Base-by-base conservation (phyloP, 352 stramenopile species). In the Phytophthora capsici region DNA sequence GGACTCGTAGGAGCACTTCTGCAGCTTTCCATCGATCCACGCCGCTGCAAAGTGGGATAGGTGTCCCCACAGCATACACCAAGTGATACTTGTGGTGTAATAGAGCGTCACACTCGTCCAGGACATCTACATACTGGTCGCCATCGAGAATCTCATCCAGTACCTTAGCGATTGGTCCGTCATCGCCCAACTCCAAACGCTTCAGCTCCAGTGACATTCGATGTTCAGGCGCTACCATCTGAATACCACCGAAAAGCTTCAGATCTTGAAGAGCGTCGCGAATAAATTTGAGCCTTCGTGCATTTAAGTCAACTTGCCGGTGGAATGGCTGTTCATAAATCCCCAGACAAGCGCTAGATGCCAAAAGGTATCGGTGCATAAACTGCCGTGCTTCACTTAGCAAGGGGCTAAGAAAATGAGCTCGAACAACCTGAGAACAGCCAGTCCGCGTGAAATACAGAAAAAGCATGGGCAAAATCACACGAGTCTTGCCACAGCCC, bases 191-290 rank as follows among this genome's bases (percentile, higher is more conserved):
- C 1, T 73, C 53, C 23, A 74, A 41, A 2, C 88, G 64, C 62
- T 98, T 96, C 0, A 98, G 75, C 52, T 96, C 82, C 1, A 98
- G 71, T 19, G 91, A 97, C 44, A 97, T 80, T 9, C 90, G 80
- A 59, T 97, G 84, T 64, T 97, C 90, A 6, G 90, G 89, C 13
- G 93, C 74, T 34, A 97, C 68, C 14, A 97, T 71, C 22, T 97
- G 37, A 34, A 89, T 73, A 2, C 75, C 84, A 0, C 82, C 74
- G 38, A 60, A 58, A 2, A 44, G 12, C 50, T 78, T 80, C 8
- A 78, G 64, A 13, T 89, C 71, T 0, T 73, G 40, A 0, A 93
- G 23, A 0, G 19, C 41, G 32, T 91, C 67, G 1, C 48, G 57
- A 1, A 94, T 75, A 4, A 77, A 47, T 6, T 49, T 26, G 0